Evolutionary conservation across 768 basidiomycete species (phyloP).

Genomic region (Lentinus tigrinus): DNA sequence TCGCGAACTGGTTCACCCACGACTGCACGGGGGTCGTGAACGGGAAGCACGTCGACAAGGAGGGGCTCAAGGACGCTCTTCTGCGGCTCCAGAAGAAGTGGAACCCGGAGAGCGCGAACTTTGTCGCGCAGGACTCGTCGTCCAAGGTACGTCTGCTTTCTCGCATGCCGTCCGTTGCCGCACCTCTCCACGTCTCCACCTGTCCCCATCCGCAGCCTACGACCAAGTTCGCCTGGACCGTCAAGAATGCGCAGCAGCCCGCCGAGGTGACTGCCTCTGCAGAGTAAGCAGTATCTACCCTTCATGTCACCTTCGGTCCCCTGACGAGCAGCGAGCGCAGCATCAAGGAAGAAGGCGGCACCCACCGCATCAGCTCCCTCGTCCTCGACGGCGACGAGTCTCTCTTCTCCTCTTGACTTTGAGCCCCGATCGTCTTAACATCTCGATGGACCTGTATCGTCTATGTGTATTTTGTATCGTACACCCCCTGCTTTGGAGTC

Average conservation of each 20-base stretch:
- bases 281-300: slow-evolving; percentile 13
- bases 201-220: slow-evolving; percentile 13
- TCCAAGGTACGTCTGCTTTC: slow-evolving; percentile 5
- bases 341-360: slow-evolving; percentile 21
- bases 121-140: slow-evolving; percentile 9
- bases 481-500: too few species aligned
- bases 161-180: neutral
- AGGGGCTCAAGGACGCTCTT: slow-evolving; percentile 25
- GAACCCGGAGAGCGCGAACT: slow-evolving; percentile 17
- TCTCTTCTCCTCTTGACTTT: slow-evolving; percentile 6
- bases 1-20: slow-evolving; percentile 25
- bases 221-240: slow-evolving; percentile 22
- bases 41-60: slow-evolving; percentile 25
- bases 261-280: slow-evolving; percentile 22
- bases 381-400: slow-evolving; percentile 21
- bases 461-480: too few species aligned
- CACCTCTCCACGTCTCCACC: neutral
- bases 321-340: slow-evolving; percentile 4
- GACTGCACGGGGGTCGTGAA: slow-evolving; percentile 24
- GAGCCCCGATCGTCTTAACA: too few species aligned
- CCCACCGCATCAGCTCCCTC: slow-evolving; percentile 20
- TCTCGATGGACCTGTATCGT: too few species aligned
- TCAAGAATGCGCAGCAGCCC: slow-evolving; percentile 7
- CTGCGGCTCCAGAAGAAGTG: slow-evolving; percentile 29
- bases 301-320: neutral